phyloP scores from a whole-genome alignment of 495 filamentous ascomycete genomes.

The Penicillium ucsense region DNA sequence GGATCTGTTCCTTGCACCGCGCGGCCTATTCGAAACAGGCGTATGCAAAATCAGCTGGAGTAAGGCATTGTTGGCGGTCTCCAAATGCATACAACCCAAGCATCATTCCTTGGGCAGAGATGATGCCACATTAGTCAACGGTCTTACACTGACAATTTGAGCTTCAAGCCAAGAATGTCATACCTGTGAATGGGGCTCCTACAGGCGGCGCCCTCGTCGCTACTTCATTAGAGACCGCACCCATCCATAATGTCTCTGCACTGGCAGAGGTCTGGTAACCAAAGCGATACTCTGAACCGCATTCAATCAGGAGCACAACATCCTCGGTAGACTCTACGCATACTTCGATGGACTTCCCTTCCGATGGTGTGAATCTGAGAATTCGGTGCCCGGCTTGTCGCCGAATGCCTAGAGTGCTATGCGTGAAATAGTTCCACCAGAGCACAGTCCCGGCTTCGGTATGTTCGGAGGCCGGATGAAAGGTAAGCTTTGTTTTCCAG shows the following conservation, averaged over 20 bases:
- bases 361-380: constrained; percentile 15
- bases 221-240: constrained; percentile 13
- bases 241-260: constrained; percentile 16
- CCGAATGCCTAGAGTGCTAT: constrained; percentile 27
- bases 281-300: constrained; percentile 20
- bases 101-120: constrained; percentile 19
- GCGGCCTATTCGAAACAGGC: constrained; percentile 11
- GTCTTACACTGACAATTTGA: too few relatives aligned
- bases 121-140: too few relatives aligned
- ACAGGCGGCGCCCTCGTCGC: constrained; percentile 24
- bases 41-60: constrained; percentile 34
- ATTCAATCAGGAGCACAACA: constrained; percentile 19
- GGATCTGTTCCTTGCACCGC: background rate
- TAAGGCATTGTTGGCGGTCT: constrained; percentile 25
- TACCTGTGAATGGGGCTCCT: constrained; percentile 29
- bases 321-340: background rate
- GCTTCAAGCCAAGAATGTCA: background rate
- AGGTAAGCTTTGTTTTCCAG: constrained; percentile 27
- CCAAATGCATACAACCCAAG: constrained; percentile 37
- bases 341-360: constrained; percentile 7
- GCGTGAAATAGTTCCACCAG: constrained; percentile 34
- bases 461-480: constrained; percentile 16
- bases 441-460: constrained; percentile 32
- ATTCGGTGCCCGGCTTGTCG: constrained; percentile 7
- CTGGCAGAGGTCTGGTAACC: constrained; percentile 14